Percentiles rank a stretch among this genome's conserved stretches.
Conservation (phyloP, 176 grass and related monocot genomes). For the Avena eriantha region DNA sequence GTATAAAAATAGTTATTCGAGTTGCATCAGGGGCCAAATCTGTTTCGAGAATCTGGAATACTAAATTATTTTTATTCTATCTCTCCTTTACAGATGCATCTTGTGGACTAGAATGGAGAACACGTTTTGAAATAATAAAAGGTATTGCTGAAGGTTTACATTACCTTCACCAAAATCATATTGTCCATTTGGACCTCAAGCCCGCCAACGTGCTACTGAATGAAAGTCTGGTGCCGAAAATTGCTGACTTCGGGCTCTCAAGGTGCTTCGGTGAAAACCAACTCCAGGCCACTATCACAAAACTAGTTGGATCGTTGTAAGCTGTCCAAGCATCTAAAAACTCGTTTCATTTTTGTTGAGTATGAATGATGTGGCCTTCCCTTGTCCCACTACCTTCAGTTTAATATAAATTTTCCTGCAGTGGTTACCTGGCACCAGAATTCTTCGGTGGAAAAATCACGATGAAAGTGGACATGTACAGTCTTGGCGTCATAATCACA, state of each 20-base stretch:
- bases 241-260: background rate
- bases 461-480: background rate
- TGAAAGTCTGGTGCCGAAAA: background rate
- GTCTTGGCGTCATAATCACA: background rate
- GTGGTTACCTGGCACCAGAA: background rate
- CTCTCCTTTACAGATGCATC: background rate
- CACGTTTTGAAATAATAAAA: background rate
- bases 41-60: too few relatives aligned
- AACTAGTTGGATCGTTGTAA: background rate
- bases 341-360: background rate
- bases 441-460: background rate
- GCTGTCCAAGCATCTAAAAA: background rate
- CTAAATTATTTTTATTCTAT: background rate
- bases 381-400: background rate
- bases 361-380: background rate
- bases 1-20: too few relatives aligned
- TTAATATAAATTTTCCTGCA: background rate
- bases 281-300: background rate
- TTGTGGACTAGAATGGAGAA: background rate
- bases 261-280: background rate
- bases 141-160: background rate
- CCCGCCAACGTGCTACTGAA: background rate
- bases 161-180: background rate
- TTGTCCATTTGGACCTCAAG: background rate
- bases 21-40: too few relatives aligned